Evolutionary conservation across 2,329 filamentous ascomycete genomes (phyloP).

Genomic region (Fusarium begoniae): DNA sequence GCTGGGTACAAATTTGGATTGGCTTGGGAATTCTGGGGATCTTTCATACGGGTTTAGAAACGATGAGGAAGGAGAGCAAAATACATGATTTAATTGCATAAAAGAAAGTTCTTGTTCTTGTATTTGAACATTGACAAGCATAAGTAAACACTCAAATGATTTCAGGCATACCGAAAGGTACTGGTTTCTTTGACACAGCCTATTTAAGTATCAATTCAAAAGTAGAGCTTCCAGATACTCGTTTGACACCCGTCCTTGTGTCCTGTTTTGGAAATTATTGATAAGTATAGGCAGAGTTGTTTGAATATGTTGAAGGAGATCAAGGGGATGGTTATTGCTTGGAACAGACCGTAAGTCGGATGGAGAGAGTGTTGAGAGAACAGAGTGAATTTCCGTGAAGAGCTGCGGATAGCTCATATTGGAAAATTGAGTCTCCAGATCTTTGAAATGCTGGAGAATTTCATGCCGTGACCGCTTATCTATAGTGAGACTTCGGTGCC

Average conservation of each 20-base stretch:
- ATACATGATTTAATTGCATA: no score
- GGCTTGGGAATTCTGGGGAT: no score
- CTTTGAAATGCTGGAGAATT: background rate
- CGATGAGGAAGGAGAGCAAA: no score
- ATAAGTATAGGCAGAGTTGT: background rate
- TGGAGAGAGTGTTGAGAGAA: background rate
- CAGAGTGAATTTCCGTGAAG: background rate
- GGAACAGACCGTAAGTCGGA: background rate
- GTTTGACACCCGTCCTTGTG: background rate
- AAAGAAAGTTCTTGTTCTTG: no score
- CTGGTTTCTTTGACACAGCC: rapidly evolving
- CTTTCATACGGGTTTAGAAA: no score
- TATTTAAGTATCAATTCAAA: background rate
- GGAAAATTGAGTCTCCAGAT: rapidly evolving
- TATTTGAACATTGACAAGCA: rapidly evolving
- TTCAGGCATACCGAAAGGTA: background rate
- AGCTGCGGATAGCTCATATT: background rate
- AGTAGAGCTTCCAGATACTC: background rate
- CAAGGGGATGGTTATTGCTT: background rate
- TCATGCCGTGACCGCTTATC: background rate
- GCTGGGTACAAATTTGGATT: background rate
- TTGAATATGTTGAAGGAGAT: background rate
- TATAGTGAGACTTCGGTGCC: rapidly evolving
- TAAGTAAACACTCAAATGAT: background rate
- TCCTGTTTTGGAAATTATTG: rapidly evolving